These are phyloP conservation scores for Verticillium nubilum DNA, from an alignment of 2,329 filamentous ascomycete species.

Conservation along the genomic window DNA sequence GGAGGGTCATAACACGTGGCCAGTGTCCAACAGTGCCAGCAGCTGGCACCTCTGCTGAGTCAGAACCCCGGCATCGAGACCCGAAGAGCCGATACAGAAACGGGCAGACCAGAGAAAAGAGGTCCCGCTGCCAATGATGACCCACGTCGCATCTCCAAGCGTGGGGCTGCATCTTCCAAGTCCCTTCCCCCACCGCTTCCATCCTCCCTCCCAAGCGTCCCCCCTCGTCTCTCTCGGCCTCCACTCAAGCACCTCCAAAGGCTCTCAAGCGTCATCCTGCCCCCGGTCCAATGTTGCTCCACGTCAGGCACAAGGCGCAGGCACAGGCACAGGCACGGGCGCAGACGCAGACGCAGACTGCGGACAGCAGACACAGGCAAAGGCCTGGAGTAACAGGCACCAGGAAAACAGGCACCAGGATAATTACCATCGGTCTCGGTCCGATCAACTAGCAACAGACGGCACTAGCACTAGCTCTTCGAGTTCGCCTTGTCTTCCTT, in stretches of 20 bases:
- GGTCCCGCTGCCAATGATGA: background rate
- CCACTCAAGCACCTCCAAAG: no score
- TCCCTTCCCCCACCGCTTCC: background rate
- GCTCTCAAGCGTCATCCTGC: no score
- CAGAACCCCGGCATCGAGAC: background rate
- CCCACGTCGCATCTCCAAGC: background rate
- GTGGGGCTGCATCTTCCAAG: background rate
- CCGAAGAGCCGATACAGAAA: background rate
- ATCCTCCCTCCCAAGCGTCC: background rate
- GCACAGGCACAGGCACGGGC: background rate
- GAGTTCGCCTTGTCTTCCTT: background rate
- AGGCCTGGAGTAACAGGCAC: no score
- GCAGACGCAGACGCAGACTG: no score
- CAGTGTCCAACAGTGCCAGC: no score
- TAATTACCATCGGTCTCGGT: background rate
- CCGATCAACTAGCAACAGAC: background rate
- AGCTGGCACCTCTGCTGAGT: background rate
- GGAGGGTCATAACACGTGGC: no score
- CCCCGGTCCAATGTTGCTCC: background rate
- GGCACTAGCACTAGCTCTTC: background rate
- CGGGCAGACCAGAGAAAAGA: no score
- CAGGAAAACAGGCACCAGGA: background rate
- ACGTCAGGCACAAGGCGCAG: background rate
- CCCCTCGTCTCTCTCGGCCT: no score
- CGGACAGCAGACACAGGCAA: no score